These are phyloP conservation scores for Eremothecium coryli DNA, from an alignment of 1,139 yeast species.

Conservation along the genomic window DNA sequence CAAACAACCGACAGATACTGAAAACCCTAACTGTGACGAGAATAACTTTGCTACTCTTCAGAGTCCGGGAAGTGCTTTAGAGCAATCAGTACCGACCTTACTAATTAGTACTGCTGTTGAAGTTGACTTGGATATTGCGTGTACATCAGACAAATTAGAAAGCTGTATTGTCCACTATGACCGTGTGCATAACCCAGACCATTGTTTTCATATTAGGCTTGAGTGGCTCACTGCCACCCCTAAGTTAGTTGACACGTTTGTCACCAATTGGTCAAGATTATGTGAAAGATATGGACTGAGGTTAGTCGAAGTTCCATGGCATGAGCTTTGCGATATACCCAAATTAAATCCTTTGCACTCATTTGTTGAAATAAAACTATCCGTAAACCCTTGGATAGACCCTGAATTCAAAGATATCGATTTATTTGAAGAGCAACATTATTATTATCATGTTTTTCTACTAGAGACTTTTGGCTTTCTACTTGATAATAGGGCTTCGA, in stretches of 20 bases:
- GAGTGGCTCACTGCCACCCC: slow-evolving; percentile 94
- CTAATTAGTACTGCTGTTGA: slow-evolving; percentile 43
- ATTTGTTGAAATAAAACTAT: slow-evolving; percentile 56
- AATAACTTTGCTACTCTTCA: not conserved
- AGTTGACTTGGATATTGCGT: slow-evolving; percentile 67
- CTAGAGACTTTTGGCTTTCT: slow-evolving; percentile 64
- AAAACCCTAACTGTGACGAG: not conserved
- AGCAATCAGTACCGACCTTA: not conserved
- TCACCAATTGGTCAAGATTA: slow-evolving; percentile 68
- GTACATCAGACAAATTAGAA: slow-evolving; percentile 70
- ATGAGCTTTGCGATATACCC: slow-evolving; percentile 72
- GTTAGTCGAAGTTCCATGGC: slow-evolving; percentile 90
- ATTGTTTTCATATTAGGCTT: slow-evolving; percentile 80
- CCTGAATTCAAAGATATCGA: slow-evolving; percentile 41
- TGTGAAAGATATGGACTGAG: slow-evolving; percentile 82
- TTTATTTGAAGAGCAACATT: slow-evolving; percentile 38
- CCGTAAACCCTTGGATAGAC: slow-evolving; percentile 59
- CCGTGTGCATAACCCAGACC: slow-evolving; percentile 87
- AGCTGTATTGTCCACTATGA: slow-evolving; percentile 79
- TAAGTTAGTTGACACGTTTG: slow-evolving; percentile 79
- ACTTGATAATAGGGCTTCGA: slow-evolving; percentile 72
- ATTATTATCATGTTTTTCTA: slow-evolving; percentile 54
- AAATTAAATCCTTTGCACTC: slow-evolving; percentile 80
- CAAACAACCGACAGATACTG: not conserved
- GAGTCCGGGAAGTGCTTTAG: not conserved